A percentile compares a stretch with the other conserved stretches of the same genome.
phyloP scores from a whole-genome alignment of 2,329 filamentous ascomycete genomes.

The Exophiala xenobiotica region DNA sequence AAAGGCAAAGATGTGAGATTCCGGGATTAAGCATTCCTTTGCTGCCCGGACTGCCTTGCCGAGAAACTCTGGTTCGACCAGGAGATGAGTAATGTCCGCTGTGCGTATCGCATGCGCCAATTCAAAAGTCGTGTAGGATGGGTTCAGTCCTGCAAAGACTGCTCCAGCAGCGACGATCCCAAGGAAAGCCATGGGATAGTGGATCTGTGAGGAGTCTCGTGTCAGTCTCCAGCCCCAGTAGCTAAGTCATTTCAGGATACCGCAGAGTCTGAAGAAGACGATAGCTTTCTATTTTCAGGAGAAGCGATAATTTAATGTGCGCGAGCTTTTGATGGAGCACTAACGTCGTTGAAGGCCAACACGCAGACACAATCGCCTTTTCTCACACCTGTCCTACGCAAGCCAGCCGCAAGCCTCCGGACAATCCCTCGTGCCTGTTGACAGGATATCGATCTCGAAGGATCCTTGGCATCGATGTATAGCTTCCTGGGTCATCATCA shows the following conservation, averaged over 20 bases:
- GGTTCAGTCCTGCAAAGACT: conserved; percentile 52
- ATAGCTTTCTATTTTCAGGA: no score
- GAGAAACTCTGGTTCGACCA: conserved; percentile 39
- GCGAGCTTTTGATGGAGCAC: not conserved
- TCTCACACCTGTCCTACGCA: conserved; percentile 33
- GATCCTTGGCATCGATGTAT: conserved; percentile 50
- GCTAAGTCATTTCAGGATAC: no score
- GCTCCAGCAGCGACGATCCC: conserved; percentile 49
- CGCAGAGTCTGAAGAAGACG: no score
- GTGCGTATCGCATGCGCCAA: conserved; percentile 47
- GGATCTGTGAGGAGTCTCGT: conserved; percentile 19
- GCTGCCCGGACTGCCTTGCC: not conserved
- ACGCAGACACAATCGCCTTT: conserved; percentile 55
- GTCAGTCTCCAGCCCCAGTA: not conserved
- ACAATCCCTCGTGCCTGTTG: conserved; percentile 36
- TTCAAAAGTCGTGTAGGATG: conserved; percentile 48
- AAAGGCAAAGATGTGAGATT: conserved; percentile 11
- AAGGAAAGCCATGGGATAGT: conserved; percentile 40
- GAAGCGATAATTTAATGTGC: no score
- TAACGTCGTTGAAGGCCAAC: conserved; percentile 54
- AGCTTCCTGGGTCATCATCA: conserved; percentile 39
- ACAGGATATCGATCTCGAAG: conserved; percentile 26
- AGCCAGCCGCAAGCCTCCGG: conserved; percentile 53
- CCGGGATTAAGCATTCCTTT: conserved; percentile 3
- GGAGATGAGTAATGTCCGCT: conserved; percentile 47